These are phyloP conservation scores for Phytophthora pisi DNA, from an alignment of 352 stramenopile species.

Conservation along the genomic window DNA sequence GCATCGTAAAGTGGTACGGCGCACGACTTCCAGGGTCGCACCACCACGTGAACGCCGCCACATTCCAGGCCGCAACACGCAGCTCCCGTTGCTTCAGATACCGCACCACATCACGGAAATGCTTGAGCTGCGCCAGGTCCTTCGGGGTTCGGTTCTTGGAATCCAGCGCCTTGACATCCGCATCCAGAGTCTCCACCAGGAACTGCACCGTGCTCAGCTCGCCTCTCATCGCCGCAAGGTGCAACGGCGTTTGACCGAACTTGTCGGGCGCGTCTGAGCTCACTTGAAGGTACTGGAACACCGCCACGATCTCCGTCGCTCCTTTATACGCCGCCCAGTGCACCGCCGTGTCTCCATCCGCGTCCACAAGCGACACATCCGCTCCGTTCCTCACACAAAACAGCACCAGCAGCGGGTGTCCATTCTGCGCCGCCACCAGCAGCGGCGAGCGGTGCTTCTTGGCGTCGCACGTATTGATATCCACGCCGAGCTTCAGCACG, in stretches of 20 bases:
- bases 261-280: conserved; percentile 64
- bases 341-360: conserved; percentile 76
- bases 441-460: conserved; percentile 78
- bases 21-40: conserved; percentile 58
- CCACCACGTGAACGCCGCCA: conserved; percentile 60
- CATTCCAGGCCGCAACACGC: conserved; percentile 54
- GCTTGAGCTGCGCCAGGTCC: conserved; percentile 66
- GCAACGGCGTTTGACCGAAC: conserved; percentile 84
- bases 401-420: conserved; percentile 74
- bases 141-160: conserved; percentile 59
- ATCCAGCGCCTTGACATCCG: conserved; percentile 56
- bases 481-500: conserved; percentile 62
- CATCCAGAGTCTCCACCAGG: conserved; percentile 80
- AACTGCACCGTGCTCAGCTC: conserved; percentile 77
- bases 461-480: conserved; percentile 76
- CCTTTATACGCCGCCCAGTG: conserved; percentile 90
- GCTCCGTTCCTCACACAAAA: conserved; percentile 78
- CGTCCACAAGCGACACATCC: conserved; percentile 69
- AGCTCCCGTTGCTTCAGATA: conserved; percentile 56
- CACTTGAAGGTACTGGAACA: conserved; percentile 84
- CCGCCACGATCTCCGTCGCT: conserved; percentile 77
- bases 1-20: conserved; percentile 74
- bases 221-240: conserved; percentile 81
- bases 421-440: conserved; percentile 79
- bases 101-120: conserved; percentile 51